Base-by-base conservation (phyloP, 768 basidiomycete species). In the Phanerodontia chrysosporium region DNA sequence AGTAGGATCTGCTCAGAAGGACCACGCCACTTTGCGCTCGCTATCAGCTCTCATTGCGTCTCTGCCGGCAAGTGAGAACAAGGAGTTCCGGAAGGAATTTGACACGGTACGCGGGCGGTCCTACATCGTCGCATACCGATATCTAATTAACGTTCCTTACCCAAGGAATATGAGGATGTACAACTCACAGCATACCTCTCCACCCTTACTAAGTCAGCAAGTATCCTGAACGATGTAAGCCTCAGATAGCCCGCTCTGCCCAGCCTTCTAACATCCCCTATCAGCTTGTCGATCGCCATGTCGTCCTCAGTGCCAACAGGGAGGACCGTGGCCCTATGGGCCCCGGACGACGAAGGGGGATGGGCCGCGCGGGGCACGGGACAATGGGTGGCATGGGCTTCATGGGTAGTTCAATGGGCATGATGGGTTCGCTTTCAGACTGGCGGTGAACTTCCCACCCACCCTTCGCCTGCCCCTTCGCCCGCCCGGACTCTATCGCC, bases 141-240 rank as follows among this genome's bases (percentile, higher is more conserved):
- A 32, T 45, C 45, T 45, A 58, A 39, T 30, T 44, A 52, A 32
- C n/a, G 36, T 27, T 30, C 54, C 28, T 3, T 45, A 24, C 28
- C 54, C 24, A 65, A 97, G 94, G 96, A 99, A 83, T 93, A 95
- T 72, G 90, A 89, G 67, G 95, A 99, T 69, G 94, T 96, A 16
- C 93, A 97, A 61, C 76, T 99, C 28, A 97, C 94, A 1, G 87
- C 89, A 9, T 92, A 92, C 73, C 78, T 99, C 13, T 87, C 93
- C 0, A 84, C 86, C 14, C 73, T 99, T 59, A 98, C 95, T 7
- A 95, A 95, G 73, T 90, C 91, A 29, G 81, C 95, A 16, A 88
- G 87, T 63, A 83, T 87, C 10, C 73, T 98, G 58, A 98, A 95
- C 69, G 93, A 96, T 66, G 95, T 96, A 68, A 66, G 92, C 66